These are phyloP conservation scores for Aspergillus brasiliensis DNA, from an alignment of 2,329 filamentous ascomycete genomes.

Conservation along the genomic window DNA sequence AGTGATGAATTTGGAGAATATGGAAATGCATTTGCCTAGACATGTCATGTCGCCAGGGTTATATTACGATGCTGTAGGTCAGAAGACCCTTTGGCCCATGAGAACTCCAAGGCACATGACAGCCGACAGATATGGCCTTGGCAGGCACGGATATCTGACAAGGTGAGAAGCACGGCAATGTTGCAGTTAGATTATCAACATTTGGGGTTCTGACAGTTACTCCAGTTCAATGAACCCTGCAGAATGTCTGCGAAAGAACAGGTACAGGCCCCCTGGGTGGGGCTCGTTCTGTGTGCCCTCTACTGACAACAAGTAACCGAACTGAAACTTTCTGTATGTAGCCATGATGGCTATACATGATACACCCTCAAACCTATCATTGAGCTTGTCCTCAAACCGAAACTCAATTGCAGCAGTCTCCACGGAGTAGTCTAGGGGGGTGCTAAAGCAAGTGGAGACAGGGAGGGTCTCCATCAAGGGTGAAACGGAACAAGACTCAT, in stretches of 20 bases:
- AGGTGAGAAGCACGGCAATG: not conserved
- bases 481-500: not conserved
- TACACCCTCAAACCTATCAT: not conserved
- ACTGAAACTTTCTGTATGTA: not conserved
- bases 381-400: not conserved
- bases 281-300: not conserved
- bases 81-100: not conserved
- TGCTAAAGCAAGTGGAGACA: not conserved
- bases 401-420: slow-evolving; percentile 1
- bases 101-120: not conserved
- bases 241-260: not conserved
- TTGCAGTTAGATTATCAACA: not conserved
- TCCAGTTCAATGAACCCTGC: not conserved
- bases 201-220: not conserved
- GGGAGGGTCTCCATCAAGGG: not conserved
- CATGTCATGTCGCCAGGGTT: not conserved
- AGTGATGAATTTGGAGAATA: not conserved
- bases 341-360: not conserved
- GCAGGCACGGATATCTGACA: not conserved
- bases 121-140: not conserved
- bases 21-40: not conserved
- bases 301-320: not conserved
- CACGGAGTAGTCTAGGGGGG: not conserved
- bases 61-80: not conserved
- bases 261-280: not conserved